Percentiles rank a stretch among this genome's conserved stretches.
Conservation (phyloP, 176 grass and related monocot species). For the Chrysopogon serrulatus region DNA sequence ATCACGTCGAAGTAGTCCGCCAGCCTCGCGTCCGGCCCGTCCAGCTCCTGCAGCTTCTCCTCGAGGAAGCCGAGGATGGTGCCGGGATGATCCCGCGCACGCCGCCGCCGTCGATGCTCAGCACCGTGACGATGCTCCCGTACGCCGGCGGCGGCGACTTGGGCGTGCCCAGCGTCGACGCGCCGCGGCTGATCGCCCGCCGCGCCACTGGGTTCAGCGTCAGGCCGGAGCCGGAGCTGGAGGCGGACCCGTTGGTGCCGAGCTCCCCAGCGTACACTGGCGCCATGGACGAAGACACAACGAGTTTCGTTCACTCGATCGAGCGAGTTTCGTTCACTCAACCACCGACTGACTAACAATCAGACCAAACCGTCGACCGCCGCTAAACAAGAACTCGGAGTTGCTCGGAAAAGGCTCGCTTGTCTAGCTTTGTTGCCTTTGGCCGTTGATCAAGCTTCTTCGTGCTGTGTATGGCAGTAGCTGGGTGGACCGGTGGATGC, state of each 20-base stretch:
- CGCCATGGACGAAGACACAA: not conserved
- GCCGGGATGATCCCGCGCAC: conserved; percentile 48
- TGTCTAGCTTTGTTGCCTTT: not conserved
- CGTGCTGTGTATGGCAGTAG: not conserved
- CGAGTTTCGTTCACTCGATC: too few relatives aligned
- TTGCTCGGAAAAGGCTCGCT: not conserved
- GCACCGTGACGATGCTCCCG: conserved; percentile 35
- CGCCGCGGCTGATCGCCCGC: not conserved
- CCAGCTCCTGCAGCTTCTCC: conserved; percentile 19
- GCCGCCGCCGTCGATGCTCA: conserved; percentile 50
- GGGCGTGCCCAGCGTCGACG: not conserved
- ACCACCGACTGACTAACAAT: not conserved
- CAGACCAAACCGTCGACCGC: not conserved
- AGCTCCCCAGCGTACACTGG: not conserved
- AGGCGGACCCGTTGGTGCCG: not conserved
- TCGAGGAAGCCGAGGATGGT: conserved; percentile 49
- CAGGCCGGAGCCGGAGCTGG: not conserved
- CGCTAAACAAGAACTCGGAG: too few relatives aligned
- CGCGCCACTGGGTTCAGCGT: not conserved
- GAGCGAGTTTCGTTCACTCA: not conserved
- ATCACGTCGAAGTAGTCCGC: conserved; percentile 78
- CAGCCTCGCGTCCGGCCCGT: not conserved
- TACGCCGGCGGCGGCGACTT: conserved; percentile 13
- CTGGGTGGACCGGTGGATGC: not conserved
- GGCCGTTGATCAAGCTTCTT: not conserved